Base-by-base conservation (phyloP, 192 early-diverging fungal genomes). In the Gryganskiella cystojenkinii region DNA sequence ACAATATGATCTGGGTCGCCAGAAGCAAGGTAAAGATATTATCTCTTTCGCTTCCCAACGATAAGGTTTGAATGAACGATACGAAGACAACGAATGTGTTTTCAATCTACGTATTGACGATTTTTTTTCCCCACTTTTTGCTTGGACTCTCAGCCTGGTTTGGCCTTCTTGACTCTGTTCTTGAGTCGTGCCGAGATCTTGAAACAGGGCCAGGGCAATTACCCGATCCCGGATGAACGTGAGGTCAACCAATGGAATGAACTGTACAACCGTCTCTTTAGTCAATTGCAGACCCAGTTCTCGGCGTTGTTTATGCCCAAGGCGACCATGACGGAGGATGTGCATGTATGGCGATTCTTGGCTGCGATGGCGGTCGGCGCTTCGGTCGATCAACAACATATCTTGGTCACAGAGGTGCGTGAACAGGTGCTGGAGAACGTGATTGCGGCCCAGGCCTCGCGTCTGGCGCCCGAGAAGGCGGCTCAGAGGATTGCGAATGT, bases 271-370 rank as follows among this genome's bases (percentile, higher is more conserved):
- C 87, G 90, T 54, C 67, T 99, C 50, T 99, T 98, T 44, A 83
- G 80, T 44, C 83, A 88, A 43, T 80, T 98, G 56, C 89, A 93
- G 65, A 88, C 85, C 14, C 85, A 92, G 53, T 92, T 97, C 64
- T 80, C 87, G 11, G 66, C 86, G 28, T 64, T 98, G n/a, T 98
- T 98, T 76, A 91, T 94, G 22, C 83, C 89, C 24, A 79, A 86
- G 54, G 66, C 84, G 22, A 59, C 83, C 40, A 70, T 71, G 68
- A 62, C 88, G 51, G 90, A 95, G 74, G 96, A 98, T 76, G 85
- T 95, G 31, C 94, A 96, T 70, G 93, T 98, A 19, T 99, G 98
- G 98, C 96, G 98, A 72, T 99, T 99, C 67, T 83, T 99, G 80
- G 95, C 98, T 0, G 93, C 96, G 0, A 92, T 99, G 86, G 97